Base-by-base conservation (phyloP, 306 rosid species). In the Trichosanthes truncata region DNA sequence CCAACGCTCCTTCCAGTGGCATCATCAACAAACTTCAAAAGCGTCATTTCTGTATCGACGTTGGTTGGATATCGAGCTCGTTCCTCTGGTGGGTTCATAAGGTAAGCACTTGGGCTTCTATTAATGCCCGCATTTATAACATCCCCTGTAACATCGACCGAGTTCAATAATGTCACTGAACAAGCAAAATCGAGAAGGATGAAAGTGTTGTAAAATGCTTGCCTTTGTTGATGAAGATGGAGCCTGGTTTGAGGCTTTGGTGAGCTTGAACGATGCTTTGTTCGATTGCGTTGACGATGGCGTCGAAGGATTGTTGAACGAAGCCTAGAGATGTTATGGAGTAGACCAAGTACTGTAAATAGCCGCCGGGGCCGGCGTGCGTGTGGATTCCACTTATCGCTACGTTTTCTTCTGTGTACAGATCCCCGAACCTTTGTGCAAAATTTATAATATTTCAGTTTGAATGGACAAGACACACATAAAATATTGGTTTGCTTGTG, bases 321-420 rank as follows among this genome's bases (percentile, higher is more conserved):
- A 90, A 91, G 45, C 97, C 93, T 1, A 89, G 78, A 51, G 97
- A 89, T 43, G 97, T 87, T 18, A 87, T 72, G 2, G 97, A 81
- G 79, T 93, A 93, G n/a, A 90, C 83, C 76, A 89, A 15, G 15
- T 93, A 93, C 57, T 93, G 98, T 23, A 91, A 79, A 76, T 90
- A 93, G 41, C 98, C 98, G 8, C 98, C 97, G 0, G 98, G 98
- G 21, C 97, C 97, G 6, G 97, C 97, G 78, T 91, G 98, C 7
- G 98, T 90, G 69, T 90, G 96, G 85, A 73, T 93, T 43, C 97
- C 98, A 78, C 96, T 93, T 7, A 93, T 91, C 38, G 97, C 98
- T 78, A 91, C 87, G 74, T 91, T 93, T 82, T 93, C 93, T 85
- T 90, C 87, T 0, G 82, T 90, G 29, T 91, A 93, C 60, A 93